phyloP scores from a whole-genome alignment of 2,329 filamentous ascomycete species.

The Fusarium tupiense region DNA sequence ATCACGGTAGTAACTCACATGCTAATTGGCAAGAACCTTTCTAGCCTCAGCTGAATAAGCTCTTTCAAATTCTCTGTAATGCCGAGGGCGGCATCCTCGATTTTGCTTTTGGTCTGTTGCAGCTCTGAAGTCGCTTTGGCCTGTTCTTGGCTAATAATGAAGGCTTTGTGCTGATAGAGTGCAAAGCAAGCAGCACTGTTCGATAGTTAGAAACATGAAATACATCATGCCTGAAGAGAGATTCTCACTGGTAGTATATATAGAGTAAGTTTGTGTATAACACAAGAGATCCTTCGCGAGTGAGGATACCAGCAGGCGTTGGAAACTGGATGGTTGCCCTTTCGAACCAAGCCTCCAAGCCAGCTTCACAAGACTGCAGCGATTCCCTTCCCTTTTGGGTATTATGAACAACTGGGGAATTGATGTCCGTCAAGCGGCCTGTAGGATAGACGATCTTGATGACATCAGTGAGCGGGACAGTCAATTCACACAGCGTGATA shows the following conservation, averaged over 20 bases:
- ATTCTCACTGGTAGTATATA: slow-evolving; percentile 9
- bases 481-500: slow-evolving; percentile 21
- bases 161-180: slow-evolving; percentile 18
- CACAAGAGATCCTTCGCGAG: neutral
- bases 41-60: slow-evolving; percentile 15
- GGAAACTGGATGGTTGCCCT: neutral
- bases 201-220: neutral
- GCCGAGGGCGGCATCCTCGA: slow-evolving; percentile 3
- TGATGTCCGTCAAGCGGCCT: neutral
- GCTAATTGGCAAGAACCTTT: slow-evolving; percentile 22
- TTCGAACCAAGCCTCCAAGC: neutral
- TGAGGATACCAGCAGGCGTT: neutral
- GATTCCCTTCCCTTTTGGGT: neutral
- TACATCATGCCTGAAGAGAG: fast-evolving
- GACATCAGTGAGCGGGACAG: slow-evolving; percentile 21
- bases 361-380: slow-evolving; percentile 1
- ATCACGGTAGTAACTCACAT: slow-evolving; percentile 1
- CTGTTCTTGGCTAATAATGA: slow-evolving; percentile 4
- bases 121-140: neutral
- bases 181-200: slow-evolving; percentile 21
- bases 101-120: neutral
- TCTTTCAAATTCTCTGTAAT: slow-evolving; percentile 26
- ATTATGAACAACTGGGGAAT: neutral
- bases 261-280: neutral
- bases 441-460: slow-evolving; percentile 20